Percentiles rank a stretch among this genome's conserved stretches.
Evolutionary conservation across 805 yeast species (phyloP).

Genomic region (Lipomyces orientalis): DNA sequence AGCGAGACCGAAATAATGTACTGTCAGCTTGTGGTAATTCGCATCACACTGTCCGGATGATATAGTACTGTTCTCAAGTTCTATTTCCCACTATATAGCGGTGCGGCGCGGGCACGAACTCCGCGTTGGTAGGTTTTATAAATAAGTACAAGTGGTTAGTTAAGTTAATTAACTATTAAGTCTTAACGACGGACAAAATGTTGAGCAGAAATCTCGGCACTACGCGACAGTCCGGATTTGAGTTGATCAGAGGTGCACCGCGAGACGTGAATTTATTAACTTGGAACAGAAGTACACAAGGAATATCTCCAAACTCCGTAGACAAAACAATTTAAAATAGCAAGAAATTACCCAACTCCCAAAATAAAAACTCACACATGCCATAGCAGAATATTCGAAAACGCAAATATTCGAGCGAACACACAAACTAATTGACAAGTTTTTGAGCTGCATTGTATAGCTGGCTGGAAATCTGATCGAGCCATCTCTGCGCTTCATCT

Average conservation of each 20-base stretch:
- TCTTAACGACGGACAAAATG: too few species aligned
- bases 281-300: background rate
- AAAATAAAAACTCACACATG: background rate
- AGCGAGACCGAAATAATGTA: background rate
- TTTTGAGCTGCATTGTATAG: constrained; percentile 27
- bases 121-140: too few species aligned
- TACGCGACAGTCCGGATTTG: too few species aligned
- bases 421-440: constrained; percentile 12
- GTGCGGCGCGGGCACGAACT: too few species aligned
- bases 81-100: too few species aligned
- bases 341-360: background rate
- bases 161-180: too few species aligned
- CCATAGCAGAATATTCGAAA: background rate
- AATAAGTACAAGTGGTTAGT: too few species aligned
- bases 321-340: background rate
- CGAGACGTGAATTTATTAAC: background rate
- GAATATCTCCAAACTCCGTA: background rate
- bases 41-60: background rate
- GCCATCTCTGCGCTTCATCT: constrained; percentile 54
- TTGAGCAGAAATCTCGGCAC: too few species aligned
- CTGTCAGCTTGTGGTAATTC: background rate
- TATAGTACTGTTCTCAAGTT: too few species aligned
- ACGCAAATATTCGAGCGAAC: background rate
- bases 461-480: constrained; percentile 19
- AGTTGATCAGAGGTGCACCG: too few species aligned